Conservation (phyloP, 2,329 filamentous ascomycete species). For the Xylariaceae sp. region DNA sequence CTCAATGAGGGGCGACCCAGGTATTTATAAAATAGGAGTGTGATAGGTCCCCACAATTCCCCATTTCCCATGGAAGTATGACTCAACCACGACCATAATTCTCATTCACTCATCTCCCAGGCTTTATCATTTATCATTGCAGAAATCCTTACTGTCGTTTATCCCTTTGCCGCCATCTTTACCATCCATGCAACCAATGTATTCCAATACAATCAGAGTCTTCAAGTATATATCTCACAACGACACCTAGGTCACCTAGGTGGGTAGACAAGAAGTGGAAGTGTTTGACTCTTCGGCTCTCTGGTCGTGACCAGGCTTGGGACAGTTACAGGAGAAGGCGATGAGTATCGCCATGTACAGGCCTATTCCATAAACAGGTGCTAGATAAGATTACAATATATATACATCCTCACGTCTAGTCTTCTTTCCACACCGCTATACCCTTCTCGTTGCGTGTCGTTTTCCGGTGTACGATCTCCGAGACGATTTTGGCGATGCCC, state of each 20-base stretch:
- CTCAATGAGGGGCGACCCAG: slow-evolving; percentile 17
- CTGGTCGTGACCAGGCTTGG: too few relatives aligned
- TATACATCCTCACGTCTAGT: slow-evolving; percentile 4
- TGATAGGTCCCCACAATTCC: slow-evolving; percentile 8
- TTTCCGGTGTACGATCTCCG: slow-evolving; percentile 62
- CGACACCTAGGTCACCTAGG: too few relatives aligned
- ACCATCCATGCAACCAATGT: too few relatives aligned
- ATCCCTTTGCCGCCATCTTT: too few relatives aligned
- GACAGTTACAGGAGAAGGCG: background rate
- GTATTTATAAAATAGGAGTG: slow-evolving; percentile 24
- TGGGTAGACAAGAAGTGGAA: too few relatives aligned
- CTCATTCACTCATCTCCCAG: too few relatives aligned
- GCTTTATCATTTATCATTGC: too few relatives aligned
- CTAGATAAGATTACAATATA: slow-evolving; percentile 3
- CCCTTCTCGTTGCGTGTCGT: slow-evolving; percentile 44
- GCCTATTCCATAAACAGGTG: slow-evolving; percentile 16
- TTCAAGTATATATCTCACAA: too few relatives aligned
- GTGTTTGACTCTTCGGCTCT: too few relatives aligned
- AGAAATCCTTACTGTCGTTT: too few relatives aligned
- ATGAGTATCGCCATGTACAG: background rate
- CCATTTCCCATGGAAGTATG: slow-evolving; percentile 7
- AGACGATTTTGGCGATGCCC: slow-evolving; percentile 62
- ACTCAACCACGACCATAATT: slow-evolving; percentile 17
- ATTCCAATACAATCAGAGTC: too few relatives aligned
- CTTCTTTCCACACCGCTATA: slow-evolving; percentile 34